Evolutionary conservation across 768 basidiomycete species (phyloP).

Genomic region (Boletus sp.): DNA sequence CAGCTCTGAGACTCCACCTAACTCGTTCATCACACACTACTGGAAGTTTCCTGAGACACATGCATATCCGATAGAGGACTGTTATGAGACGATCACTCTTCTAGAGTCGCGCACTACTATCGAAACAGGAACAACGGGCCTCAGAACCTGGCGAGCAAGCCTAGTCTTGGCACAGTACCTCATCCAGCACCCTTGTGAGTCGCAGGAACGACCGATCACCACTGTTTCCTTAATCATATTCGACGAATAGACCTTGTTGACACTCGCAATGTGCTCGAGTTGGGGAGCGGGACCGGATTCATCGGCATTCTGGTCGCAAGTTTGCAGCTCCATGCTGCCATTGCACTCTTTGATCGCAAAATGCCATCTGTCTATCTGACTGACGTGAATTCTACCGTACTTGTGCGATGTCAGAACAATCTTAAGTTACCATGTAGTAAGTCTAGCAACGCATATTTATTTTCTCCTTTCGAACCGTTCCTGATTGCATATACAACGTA

Average conservation of each 20-base stretch:
- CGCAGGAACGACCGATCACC: not conserved
- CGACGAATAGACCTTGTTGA: conserved; percentile 4
- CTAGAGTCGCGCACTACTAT: conserved; percentile 72
- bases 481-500: not conserved
- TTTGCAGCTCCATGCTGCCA: conserved; percentile 41
- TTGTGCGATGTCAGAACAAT: conserved; percentile 59
- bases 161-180: conserved; percentile 62
- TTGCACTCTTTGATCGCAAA: not conserved
- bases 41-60: conserved; percentile 39
- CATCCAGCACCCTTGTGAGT: conserved; percentile 51
- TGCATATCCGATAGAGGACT: not conserved
- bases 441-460: conserved; percentile 19
- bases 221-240: not conserved
- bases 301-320: conserved; percentile 60
- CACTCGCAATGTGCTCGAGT: conserved; percentile 55
- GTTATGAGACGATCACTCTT: conserved; percentile 51
- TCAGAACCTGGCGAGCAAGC: conserved; percentile 78
- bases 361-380: conserved; percentile 47
- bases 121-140: conserved; percentile 74
- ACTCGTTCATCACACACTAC: conserved; percentile 64
- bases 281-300: conserved; percentile 77
- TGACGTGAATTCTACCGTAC: conserved; percentile 62
- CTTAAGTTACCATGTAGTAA: conserved; percentile 64
- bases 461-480: not conserved
- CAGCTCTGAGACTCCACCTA: conserved; percentile 29